Evolutionary conservation across 2,329 filamentous ascomycete genomes (phyloP), one percentile per base, ranked within the genome.

Genomic region (Fusarium marasasianum): DNA sequence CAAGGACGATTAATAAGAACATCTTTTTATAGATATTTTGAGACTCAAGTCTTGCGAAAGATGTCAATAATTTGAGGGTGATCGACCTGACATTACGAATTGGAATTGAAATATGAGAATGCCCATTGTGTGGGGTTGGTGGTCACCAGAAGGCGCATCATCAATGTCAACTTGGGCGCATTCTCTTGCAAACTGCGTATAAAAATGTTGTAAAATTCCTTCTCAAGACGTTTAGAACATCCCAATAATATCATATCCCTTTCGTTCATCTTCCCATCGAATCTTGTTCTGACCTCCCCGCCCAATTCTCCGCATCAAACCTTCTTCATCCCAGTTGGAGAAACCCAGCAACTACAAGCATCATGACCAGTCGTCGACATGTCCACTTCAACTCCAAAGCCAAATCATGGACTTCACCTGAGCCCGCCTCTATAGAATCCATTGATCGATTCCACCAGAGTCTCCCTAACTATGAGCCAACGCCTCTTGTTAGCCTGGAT

Each of bases 401-500:
- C 14, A 62, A 59, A 22, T 65, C 66, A 43, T 69, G 67, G 64
- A 66, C 71, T 4, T 72, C 70, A 6, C 47, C 74, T 3, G 40
- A 69, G 7, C 18, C 68, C 18, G 44, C 60, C 6, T 57, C 73
- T 1, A 10, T 54, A 4, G 69, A 74, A 44, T 59, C 72, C 13
- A 73, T 78, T 8, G 69, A 77, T n/a, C 56, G 54, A 6, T 92
- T 93, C 79, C 92, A 94, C 76, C 77, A 82, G 37, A 83, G 81
- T 3, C 84, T 94, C 3, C 90, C 90, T 3, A 80, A 83, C 44
- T 93, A 91, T 76, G 78, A 82, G 10, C 80, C 82, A 13, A 93
- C 91, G 0, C 86, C 86, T 7, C 83, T 94, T 1, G 65, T 80
- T 22, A 73, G 83, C 1, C 83, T 94, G 0, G 83, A 86, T 0